Conservation (phyloP, 768 basidiomycete species). For the Mycena galericulata region DNA sequence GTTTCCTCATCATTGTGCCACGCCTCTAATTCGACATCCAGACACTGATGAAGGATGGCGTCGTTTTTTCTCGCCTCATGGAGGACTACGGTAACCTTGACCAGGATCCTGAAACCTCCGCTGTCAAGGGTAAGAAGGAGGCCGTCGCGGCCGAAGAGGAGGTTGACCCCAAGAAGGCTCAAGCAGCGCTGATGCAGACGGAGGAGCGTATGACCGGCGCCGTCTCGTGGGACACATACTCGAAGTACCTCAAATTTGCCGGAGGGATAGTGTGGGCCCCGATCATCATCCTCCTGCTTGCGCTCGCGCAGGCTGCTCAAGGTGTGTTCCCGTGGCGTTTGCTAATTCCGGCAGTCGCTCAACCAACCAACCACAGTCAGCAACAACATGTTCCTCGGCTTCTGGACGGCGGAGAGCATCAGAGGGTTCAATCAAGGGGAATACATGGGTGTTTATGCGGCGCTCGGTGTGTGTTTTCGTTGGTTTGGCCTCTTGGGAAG, state of each 20-base stretch:
- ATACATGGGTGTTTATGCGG: conserved; percentile 75
- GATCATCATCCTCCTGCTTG: conserved; percentile 56
- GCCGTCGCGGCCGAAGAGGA: conserved; percentile 7
- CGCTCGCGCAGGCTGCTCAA: conserved; percentile 61
- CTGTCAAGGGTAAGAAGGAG: conserved; percentile 31
- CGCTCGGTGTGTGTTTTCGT: too few relatives aligned
- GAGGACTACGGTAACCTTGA: conserved; percentile 65
- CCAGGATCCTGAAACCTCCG: conserved; percentile 45
- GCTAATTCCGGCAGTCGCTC: neutral
- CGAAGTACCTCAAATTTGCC: conserved; percentile 58
- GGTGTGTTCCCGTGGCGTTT: conserved; percentile 47
- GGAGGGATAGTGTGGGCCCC: conserved; percentile 65
- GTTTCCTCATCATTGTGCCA: neutral
- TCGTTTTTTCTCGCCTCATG: conserved; percentile 63
- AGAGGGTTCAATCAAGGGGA: conserved; percentile 66
- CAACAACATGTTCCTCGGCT: conserved; percentile 77
- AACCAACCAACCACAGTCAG: conserved; percentile 54
- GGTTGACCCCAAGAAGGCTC: conserved; percentile 30
- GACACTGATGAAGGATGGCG: conserved; percentile 59
- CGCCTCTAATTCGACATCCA: conserved; percentile 37
- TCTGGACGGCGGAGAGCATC: conserved; percentile 74
- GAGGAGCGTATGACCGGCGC: conserved; percentile 71
- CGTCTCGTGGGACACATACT: conserved; percentile 62
- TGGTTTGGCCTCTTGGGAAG: too few relatives aligned
- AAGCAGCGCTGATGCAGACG: conserved; percentile 59